These are phyloP conservation scores for Kodamaea kaohsiungensis DNA, from an alignment of 805 yeast genomes.

Conservation along the genomic window DNA sequence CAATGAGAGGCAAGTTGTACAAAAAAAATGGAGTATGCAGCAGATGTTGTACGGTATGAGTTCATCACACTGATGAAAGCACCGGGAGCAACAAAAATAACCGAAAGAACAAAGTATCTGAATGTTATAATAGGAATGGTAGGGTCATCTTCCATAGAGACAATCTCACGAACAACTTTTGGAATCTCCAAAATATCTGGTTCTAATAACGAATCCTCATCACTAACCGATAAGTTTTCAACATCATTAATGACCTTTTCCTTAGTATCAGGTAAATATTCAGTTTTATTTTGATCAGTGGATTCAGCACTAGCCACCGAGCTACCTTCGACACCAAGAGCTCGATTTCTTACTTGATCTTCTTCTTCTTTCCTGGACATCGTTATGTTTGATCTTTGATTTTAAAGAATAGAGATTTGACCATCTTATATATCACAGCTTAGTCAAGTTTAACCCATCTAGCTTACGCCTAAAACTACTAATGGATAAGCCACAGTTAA, in stretches of 20 bases:
- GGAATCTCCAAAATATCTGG: conserved; percentile 30
- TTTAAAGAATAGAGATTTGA: background rate
- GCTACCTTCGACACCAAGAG: background rate
- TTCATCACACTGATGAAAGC: conserved; percentile 42
- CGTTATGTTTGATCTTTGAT: background rate
- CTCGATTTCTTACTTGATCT: background rate
- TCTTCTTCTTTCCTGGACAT: background rate
- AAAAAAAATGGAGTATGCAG: conserved; percentile 51
- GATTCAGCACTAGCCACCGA: background rate
- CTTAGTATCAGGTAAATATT: conserved; percentile 10
- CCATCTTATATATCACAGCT: background rate
- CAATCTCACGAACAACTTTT: conserved; percentile 30
- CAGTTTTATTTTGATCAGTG: background rate
- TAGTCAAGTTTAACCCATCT: background rate
- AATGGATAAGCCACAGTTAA: background rate
- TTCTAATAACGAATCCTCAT: conserved; percentile 3
- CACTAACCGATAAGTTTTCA: conserved; percentile 8
- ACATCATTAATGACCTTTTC: conserved; percentile 9
- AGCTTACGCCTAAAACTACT: background rate
- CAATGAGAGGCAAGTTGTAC: conserved; percentile 51
- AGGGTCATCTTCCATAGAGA: conserved; percentile 27
- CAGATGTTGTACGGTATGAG: conserved; percentile 38
- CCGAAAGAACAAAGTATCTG: conserved; percentile 34
- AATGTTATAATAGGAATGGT: conserved; percentile 31
- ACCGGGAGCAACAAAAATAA: conserved; percentile 39